phyloP scores from a whole-genome alignment of 371 early-diverging fungal species.

The Rhizomucor miehei region DNA sequence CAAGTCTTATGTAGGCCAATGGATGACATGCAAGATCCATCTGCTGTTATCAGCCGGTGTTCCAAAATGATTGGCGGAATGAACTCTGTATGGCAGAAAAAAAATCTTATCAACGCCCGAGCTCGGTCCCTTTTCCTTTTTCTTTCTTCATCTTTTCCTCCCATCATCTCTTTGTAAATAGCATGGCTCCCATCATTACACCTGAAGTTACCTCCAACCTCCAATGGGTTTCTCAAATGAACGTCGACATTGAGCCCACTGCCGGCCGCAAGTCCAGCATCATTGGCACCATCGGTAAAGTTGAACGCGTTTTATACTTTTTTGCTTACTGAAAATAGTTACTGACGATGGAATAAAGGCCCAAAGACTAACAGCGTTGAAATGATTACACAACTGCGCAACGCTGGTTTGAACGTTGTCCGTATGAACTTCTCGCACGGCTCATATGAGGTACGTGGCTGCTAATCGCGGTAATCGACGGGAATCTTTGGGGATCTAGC shows the following conservation, averaged over 20 bases:
- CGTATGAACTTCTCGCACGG: slow-evolving; percentile 96
- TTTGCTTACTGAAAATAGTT: slow-evolving; percentile 1
- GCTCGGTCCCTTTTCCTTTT: not conserved
- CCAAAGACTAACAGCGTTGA: slow-evolving; percentile 80
- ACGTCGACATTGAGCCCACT: slow-evolving; percentile 58
- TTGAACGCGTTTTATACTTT: not conserved
- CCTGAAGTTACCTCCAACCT: slow-evolving; percentile 40
- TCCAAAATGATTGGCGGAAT: too few relatives aligned
- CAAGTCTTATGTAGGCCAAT: too few relatives aligned
- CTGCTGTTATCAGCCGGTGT: too few relatives aligned
- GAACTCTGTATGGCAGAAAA: too few relatives aligned
- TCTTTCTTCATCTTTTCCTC: not conserved
- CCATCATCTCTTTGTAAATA: slow-evolving; percentile 8
- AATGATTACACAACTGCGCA: slow-evolving; percentile 76
- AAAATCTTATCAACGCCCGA: too few relatives aligned
- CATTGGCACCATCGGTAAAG: slow-evolving; percentile 80
- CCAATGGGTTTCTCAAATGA: slow-evolving; percentile 73
- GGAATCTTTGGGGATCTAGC: slow-evolving; percentile 7
- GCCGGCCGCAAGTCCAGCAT: slow-evolving; percentile 77
- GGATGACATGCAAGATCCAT: too few relatives aligned
- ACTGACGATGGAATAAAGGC: slow-evolving; percentile 18
- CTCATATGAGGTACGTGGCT: slow-evolving; percentile 58
- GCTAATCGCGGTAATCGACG: slow-evolving; percentile 5
- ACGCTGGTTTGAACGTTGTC: slow-evolving; percentile 93
- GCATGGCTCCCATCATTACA: slow-evolving; percentile 8